A percentile compares a stretch with the other conserved stretches of the same genome.
These are phyloP conservation scores for Termitomyces eurrhizus DNA, from an alignment of 768 basidiomycete species.

Conservation along the genomic window DNA sequence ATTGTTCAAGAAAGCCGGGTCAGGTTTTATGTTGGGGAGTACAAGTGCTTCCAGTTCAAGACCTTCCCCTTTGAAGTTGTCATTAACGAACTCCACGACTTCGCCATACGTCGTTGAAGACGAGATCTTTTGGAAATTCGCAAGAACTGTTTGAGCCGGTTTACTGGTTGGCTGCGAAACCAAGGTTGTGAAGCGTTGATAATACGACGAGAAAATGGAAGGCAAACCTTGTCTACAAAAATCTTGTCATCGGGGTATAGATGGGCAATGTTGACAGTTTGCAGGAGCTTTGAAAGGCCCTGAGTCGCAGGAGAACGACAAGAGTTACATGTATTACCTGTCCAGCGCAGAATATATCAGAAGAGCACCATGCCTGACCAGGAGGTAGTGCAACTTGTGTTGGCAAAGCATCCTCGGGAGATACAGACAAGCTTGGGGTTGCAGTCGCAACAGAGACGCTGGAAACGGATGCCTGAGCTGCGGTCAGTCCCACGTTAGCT, in stretches of 20 bases:
- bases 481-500: slow-evolving; percentile 14
- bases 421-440: slow-evolving; percentile 57
- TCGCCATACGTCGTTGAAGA: slow-evolving; percentile 54
- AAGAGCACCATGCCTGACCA: slow-evolving; percentile 70
- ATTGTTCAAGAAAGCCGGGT: slow-evolving; percentile 66
- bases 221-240: slow-evolving; percentile 65
- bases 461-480: slow-evolving; percentile 18
- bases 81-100: slow-evolving; percentile 66
- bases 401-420: slow-evolving; percentile 53
- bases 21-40: slow-evolving; percentile 57
- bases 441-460: slow-evolving; percentile 51
- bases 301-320: neutral
- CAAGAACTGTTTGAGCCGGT: slow-evolving; percentile 58
- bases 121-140: slow-evolving; percentile 56
- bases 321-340: slow-evolving; percentile 40
- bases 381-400: slow-evolving; percentile 65
- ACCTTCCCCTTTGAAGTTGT: slow-evolving; percentile 82
- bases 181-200: neutral
- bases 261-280: slow-evolving; percentile 79
- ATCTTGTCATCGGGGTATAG: slow-evolving; percentile 83
- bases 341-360: slow-evolving; percentile 79
- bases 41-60: slow-evolving; percentile 66
- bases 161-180: slow-evolving; percentile 66
- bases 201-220: neutral
- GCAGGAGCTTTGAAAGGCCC: slow-evolving; percentile 46